phyloP scores from a whole-genome alignment of 352 stramenopile species.

The Pythium volutum region DNA sequence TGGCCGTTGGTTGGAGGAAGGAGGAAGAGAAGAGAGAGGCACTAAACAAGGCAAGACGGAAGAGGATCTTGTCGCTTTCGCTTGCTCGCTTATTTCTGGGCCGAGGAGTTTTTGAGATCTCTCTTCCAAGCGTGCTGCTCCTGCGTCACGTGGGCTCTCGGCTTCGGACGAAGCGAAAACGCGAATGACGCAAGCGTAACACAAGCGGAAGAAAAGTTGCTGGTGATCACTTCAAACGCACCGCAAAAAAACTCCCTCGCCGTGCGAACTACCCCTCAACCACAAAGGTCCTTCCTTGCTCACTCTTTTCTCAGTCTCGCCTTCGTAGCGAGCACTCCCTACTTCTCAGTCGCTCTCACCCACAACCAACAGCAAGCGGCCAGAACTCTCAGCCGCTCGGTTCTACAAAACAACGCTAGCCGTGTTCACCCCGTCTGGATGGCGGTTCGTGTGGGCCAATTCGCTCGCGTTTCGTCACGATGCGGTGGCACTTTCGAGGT shows the following conservation, averaged over 20 bases:
- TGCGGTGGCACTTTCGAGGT: slow-evolving; percentile 5
- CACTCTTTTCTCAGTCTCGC: slow-evolving; percentile 7
- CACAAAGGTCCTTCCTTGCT: background rate
- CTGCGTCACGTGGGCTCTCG: slow-evolving; percentile 1
- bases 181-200: slow-evolving; percentile 17
- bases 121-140: background rate
- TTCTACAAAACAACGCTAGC: background rate
- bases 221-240: background rate
- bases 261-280: slow-evolving; percentile 12
- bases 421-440: slow-evolving; percentile 1
- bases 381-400: background rate
- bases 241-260: slow-evolving; percentile 3
- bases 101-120: background rate
- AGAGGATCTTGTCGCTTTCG: slow-evolving; percentile 18
- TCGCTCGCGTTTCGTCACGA: slow-evolving; percentile 4
- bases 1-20: background rate
- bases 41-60: slow-evolving; percentile 6
- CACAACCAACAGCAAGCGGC: slow-evolving; percentile 1
- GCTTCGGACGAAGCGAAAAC: slow-evolving; percentile 15
- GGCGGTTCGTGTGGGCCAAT: background rate
- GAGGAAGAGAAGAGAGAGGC: background rate
- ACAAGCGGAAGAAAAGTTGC: background rate
- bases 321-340: no score
- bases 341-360: background rate
- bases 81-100: slow-evolving; percentile 15